Percentiles rank a stretch among this genome's conserved stretches.
Conservation (phyloP, 2,329 filamentous ascomycete genomes). For the Penicillium sp. region DNA sequence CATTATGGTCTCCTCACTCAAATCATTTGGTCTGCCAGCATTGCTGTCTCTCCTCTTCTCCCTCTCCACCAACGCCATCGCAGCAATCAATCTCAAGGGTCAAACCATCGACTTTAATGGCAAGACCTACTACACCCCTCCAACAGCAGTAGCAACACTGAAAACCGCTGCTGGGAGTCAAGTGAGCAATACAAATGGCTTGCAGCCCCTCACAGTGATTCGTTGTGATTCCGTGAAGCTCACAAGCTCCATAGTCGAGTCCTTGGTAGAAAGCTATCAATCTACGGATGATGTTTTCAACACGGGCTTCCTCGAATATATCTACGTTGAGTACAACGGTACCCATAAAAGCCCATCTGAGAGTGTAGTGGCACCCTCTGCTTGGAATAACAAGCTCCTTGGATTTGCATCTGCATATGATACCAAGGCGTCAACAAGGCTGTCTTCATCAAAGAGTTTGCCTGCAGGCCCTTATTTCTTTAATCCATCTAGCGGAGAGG, state of each 20-base stretch:
- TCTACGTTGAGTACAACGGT: neutral
- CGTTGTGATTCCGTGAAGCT: neutral
- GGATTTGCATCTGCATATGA: neutral
- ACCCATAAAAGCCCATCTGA: neutral
- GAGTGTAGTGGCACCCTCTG: neutral
- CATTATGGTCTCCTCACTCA: neutral
- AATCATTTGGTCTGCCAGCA: neutral
- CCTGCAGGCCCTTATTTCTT: constrained; percentile 1
- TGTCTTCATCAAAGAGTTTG: neutral
- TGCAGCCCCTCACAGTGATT: constrained; percentile 7
- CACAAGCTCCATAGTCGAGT: neutral
- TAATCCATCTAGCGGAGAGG: neutral
- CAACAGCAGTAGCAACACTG: neutral
- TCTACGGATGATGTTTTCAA: constrained; percentile 7
- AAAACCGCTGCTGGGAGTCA: neutral
- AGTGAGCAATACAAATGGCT: neutral
- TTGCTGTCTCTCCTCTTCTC: neutral
- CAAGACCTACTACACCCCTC: neutral
- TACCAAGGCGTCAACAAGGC: neutral
- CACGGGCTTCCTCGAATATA: constrained; percentile 2
- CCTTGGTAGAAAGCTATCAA: neutral
- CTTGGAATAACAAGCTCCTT: neutral
- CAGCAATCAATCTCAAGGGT: neutral
- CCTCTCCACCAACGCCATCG: neutral
- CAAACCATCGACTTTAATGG: constrained; percentile 5